phyloP scores from a whole-genome alignment of 2,329 filamentous ascomycete genomes.

The Parafenestella ontariensis region DNA sequence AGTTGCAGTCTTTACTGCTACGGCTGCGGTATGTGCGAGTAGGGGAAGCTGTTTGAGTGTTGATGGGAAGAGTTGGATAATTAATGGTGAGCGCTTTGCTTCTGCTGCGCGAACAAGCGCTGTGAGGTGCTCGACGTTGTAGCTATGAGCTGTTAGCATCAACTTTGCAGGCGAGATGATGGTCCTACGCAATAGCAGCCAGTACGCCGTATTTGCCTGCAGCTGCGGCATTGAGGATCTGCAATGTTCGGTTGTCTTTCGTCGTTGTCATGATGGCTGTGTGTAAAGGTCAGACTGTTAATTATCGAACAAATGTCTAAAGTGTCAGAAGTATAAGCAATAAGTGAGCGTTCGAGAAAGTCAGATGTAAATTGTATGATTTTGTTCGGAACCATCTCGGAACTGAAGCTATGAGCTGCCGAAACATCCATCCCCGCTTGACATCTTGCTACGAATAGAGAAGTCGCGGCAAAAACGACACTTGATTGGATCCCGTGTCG shows the following conservation, averaged over 20 bases:
- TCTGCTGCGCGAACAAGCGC: constrained; percentile 45
- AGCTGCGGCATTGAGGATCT: constrained; percentile 64
- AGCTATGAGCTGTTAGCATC: constrained; percentile 23
- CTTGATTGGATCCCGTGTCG: constrained; percentile 18
- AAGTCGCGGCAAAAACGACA: neutral
- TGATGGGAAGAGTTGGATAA: constrained; percentile 60
- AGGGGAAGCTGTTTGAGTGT: constrained; percentile 69
- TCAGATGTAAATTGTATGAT: neutral
- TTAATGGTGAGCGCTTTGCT: constrained; percentile 42
- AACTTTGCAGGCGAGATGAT: neutral
- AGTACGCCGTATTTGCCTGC: constrained; percentile 65
- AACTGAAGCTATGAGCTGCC: neutral
- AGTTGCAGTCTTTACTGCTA: constrained; percentile 49
- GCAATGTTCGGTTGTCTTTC: constrained; percentile 39
- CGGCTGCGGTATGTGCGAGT: constrained; percentile 53
- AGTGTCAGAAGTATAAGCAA: neutral
- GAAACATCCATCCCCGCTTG: too few species aligned
- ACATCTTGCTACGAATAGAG: neutral
- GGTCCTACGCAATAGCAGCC: constrained; percentile 49
- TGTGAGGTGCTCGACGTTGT: constrained; percentile 47
- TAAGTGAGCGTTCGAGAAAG: neutral
- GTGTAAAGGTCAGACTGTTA: neutral
- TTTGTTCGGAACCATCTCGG: constrained; percentile 10
- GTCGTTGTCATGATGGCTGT: constrained; percentile 16
- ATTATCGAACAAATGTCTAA: too few species aligned